These are phyloP conservation scores for Torrubiellomyces zombiae DNA, from an alignment of 2,329 filamentous ascomycete genomes.

Conservation along the genomic window DNA sequence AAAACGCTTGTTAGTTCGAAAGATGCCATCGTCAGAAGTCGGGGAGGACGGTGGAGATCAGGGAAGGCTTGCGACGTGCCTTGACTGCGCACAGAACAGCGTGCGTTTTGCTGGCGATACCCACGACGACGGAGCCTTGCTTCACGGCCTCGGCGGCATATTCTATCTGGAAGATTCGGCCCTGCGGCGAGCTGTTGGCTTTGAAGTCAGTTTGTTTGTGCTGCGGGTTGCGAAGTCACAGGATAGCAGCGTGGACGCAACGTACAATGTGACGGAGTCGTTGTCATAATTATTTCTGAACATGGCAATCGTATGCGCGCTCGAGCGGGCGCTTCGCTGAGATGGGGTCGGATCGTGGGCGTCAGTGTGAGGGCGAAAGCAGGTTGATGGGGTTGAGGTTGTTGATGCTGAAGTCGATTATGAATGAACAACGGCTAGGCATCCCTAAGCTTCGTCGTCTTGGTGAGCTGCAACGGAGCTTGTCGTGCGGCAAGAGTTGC, in stretches of 20 bases:
- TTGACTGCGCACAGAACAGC: conserved; percentile 91
- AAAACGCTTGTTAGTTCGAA: too few species aligned
- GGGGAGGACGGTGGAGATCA: conserved; percentile 2
- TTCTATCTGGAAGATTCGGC: conserved; percentile 98
- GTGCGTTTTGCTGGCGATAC: conserved; percentile 95
- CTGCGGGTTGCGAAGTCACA: conserved; percentile 1
- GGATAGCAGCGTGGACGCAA: conserved; percentile 9
- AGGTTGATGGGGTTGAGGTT: conserved; percentile 3
- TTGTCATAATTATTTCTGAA: conserved; percentile 99
- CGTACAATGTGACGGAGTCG: conserved; percentile 97
- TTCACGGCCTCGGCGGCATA: conserved; percentile 98
- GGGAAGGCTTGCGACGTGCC: conserved; percentile 46
- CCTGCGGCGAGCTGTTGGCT: conserved; percentile 75
- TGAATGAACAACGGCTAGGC: conserved; percentile 7
- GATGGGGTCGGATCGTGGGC: conserved; percentile 4
- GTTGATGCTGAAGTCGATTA: conserved; percentile 5
- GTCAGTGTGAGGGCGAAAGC: conserved; percentile 1
- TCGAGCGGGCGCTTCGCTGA: conserved; percentile 3
- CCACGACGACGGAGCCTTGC: conserved; percentile 95
- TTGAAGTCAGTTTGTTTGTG: conserved; percentile 11
- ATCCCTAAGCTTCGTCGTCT: conserved; percentile 10
- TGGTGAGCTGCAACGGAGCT: too few species aligned
- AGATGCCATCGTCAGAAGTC: too few species aligned
- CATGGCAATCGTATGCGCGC: conserved; percentile 46
- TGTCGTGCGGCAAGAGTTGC: too few species aligned